Evolutionary conservation across 306 rosid species (phyloP), one percentile per base, ranked within the genome.

Genomic region (Castanospermum australe): DNA sequence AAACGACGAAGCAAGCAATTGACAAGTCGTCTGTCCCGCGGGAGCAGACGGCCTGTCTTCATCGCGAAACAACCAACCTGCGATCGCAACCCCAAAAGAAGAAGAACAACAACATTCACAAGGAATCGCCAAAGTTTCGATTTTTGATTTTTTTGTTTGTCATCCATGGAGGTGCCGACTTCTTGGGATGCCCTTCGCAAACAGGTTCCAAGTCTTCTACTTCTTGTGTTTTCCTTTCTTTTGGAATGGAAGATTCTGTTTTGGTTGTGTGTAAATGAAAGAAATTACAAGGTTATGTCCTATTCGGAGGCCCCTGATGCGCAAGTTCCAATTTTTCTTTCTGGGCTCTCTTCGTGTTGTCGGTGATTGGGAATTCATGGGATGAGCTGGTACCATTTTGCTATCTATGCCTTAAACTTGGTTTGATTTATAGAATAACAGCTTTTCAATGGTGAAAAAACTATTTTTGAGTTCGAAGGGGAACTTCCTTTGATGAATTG

Each of bases 161-260:
- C 56, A 86, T 67, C 79, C 54, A 94, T 94, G 98, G 98, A 94
- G 75, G 80, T 73, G 28, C 87, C 88, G 11, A 94, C 80, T 89
- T 92, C 98, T 41, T 94, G 98, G 98, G 97, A 94, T 83, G 88
- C 97, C 50, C 98, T 94, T 81, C 98, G 98, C 78, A 92, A 91
- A 68, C 97, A 92, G 97, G 98, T 94, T 52, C 55, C 47, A 25
- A 75, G 42, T 71, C 1, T 60, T 65, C 33, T 4, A 20, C 14
- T 28, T 35, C 0, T 54, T 25, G 8, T 15, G 4, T 22, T n/a
- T 8, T 56, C 14, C 11, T 60, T 44, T 44, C 61, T 21, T 20
- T 6, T 42, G n/a, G n/a, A n/a, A n/a, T n/a, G 17, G 1, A 4
- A 52, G 12, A 39, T 74, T 33, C 22, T 72, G 82, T 8, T 57